Percentiles rank a stretch among this genome's conserved stretches.
Conservation (phyloP, 2,329 filamentous ascomycete species). For the Diaporthe capsici region DNA sequence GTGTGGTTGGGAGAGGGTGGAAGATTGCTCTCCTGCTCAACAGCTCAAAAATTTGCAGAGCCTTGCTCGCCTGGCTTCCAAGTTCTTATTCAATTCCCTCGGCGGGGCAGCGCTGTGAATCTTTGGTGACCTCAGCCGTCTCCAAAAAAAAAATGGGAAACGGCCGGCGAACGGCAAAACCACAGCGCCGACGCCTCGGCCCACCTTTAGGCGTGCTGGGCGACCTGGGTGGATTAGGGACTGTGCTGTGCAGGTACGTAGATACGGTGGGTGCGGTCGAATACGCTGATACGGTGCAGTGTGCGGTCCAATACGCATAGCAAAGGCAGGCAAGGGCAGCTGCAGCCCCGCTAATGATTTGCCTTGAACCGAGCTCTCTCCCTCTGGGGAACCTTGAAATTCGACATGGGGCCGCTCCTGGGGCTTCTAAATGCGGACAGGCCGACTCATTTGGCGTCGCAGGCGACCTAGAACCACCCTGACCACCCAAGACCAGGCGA, state of each 20-base stretch:
- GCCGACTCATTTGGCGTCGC: slow-evolving; percentile 31
- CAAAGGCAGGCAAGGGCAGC: not conserved
- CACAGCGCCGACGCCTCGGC: slow-evolving; percentile 14
- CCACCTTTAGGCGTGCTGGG: not conserved
- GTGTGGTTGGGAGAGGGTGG: slow-evolving; percentile 24
- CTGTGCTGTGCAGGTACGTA: not conserved
- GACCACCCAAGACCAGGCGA: slow-evolving; percentile 11
- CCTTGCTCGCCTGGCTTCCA: slow-evolving; percentile 31
- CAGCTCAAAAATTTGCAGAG: slow-evolving; percentile 40
- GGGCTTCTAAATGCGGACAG: slow-evolving; percentile 31
- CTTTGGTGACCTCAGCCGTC: slow-evolving; percentile 18
- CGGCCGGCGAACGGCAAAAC: slow-evolving; percentile 19
- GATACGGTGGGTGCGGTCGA: not conserved
- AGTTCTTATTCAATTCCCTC: slow-evolving; percentile 9
- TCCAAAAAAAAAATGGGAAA: not conserved
- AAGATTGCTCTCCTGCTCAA: slow-evolving; percentile 24
- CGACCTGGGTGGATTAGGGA: not conserved
- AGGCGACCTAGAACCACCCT: slow-evolving; percentile 7
- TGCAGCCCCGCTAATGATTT: slow-evolving; percentile 33
- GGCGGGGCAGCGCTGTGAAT: slow-evolving; percentile 4
- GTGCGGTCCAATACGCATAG: slow-evolving; percentile 8
- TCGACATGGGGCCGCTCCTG: slow-evolving; percentile 27
- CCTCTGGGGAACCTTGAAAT: slow-evolving; percentile 34
- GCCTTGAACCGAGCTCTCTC: slow-evolving; percentile 23
- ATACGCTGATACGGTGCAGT: not conserved